Conservation (phyloP, 148 eudicot genomes). For the Fagopyrum tataricum region DNA sequence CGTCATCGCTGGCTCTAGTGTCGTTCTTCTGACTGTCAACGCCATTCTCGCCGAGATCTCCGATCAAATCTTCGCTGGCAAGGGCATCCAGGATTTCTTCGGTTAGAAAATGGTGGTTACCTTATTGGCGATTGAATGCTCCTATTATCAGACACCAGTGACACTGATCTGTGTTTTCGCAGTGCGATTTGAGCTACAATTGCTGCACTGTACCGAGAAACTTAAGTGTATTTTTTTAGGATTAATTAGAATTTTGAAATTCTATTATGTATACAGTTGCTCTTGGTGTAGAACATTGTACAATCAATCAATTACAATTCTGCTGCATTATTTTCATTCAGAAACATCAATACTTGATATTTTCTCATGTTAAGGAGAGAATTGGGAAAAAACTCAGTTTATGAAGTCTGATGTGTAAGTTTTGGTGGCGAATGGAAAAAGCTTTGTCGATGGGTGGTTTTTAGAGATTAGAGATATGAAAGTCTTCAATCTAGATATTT, state of each 20-base stretch:
- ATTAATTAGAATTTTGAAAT: not conserved
- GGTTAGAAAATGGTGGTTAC: conserved; percentile 15
- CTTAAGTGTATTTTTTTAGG: not conserved
- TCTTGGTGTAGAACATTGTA: conserved; percentile 1
- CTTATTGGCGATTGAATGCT: not conserved
- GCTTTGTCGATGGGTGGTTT: too few relatives aligned
- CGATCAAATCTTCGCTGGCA: conserved; percentile 75
- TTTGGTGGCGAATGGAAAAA: too few relatives aligned
- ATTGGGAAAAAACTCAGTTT: too few relatives aligned
- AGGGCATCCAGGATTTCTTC: conserved; percentile 87
- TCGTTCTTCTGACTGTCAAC: conserved; percentile 84
- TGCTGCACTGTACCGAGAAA: not conserved
- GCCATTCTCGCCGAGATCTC: conserved; percentile 88
- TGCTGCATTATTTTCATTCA: not conserved
- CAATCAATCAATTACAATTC: not conserved
- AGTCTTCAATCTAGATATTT: too few relatives aligned
- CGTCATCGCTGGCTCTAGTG: conserved; percentile 80
- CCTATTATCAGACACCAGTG: not conserved
- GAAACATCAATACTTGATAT: too few relatives aligned
- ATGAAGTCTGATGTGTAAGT: too few relatives aligned
- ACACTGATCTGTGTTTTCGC: not conserved
- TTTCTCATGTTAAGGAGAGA: too few relatives aligned
- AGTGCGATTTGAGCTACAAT: not conserved
- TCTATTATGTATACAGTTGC: not conserved
- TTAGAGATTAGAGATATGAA: too few relatives aligned